Percentiles rank a stretch among this genome's conserved stretches.
phyloP scores from a whole-genome alignment of 805 yeast genomes.

The Pichia pseudocactophila region DNA sequence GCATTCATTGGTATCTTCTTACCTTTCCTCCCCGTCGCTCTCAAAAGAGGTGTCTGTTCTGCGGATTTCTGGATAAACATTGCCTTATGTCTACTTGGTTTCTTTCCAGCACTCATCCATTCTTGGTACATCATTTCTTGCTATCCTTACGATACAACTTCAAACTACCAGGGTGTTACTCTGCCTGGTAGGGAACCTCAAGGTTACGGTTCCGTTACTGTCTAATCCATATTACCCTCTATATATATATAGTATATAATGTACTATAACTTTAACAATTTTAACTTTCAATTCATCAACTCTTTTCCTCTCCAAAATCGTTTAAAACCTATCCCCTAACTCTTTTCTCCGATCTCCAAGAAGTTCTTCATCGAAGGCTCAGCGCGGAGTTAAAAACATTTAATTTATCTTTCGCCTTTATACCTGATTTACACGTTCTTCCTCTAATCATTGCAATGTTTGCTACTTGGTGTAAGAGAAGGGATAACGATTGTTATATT shows the following conservation, averaged over 20 bases:
- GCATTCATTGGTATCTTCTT: conserved; percentile 60
- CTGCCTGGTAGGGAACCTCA: conserved; percentile 29
- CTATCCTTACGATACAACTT: conserved; percentile 42
- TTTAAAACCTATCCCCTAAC: too few relatives aligned
- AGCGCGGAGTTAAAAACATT: too few relatives aligned
- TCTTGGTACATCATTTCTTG: conserved; percentile 69
- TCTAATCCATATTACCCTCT: conserved; percentile 3
- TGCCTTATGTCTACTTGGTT: conserved; percentile 61
- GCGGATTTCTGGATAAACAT: conserved; percentile 56
- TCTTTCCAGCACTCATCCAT: conserved; percentile 70
- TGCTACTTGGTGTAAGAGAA: not conserved
- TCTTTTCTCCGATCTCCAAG: too few relatives aligned
- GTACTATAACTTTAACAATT: too few relatives aligned
- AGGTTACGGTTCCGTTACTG: conserved; percentile 25
- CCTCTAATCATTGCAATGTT: not conserved
- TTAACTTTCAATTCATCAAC: too few relatives aligned
- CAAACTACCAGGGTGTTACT: conserved; percentile 26
- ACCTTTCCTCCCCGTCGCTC: conserved; percentile 65
- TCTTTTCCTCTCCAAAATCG: not conserved
- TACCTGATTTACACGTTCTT: too few relatives aligned
- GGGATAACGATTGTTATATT: not conserved
- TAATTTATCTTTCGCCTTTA: too few relatives aligned
- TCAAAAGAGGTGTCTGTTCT: conserved; percentile 55
- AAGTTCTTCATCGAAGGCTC: too few relatives aligned
- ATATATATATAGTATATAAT: too few relatives aligned